Percentiles rank a stretch among this genome's conserved stretches.
Evolutionary conservation across 306 rosid species (phyloP).

Genomic region (Quercus ilex): DNA sequence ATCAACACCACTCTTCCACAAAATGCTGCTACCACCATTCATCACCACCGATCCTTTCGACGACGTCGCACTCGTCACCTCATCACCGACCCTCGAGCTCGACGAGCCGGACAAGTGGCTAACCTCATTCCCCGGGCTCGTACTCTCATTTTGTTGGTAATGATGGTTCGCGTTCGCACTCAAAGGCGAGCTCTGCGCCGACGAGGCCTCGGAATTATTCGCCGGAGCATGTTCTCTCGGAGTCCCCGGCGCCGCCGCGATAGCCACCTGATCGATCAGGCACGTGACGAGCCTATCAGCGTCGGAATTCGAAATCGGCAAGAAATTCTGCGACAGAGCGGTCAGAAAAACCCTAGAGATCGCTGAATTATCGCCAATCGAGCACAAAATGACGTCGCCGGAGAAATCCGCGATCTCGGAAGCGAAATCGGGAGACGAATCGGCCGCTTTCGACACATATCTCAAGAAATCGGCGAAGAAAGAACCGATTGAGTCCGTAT

Average conservation of each 20-base stretch:
- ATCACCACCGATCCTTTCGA: conserved; percentile 49
- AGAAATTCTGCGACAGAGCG: conserved; percentile 61
- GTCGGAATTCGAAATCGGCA: conserved; percentile 60
- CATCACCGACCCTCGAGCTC: conserved; percentile 51
- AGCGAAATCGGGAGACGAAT: conserved; percentile 65
- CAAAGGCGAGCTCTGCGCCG: conserved; percentile 83
- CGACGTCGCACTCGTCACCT: conserved; percentile 48
- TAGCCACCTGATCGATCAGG: conserved; percentile 59
- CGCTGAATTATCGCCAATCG: conserved; percentile 51
- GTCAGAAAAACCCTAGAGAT: conserved; percentile 65
- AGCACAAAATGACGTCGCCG: conserved; percentile 55
- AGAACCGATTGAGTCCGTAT: conserved; percentile 48
- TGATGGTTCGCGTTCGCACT: conserved; percentile 37
- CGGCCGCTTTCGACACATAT: conserved; percentile 53
- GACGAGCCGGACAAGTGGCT: conserved; percentile 64
- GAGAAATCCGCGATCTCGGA: conserved; percentile 52
- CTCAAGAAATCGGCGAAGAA: conserved; percentile 62
- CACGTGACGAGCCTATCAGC: conserved; percentile 51
- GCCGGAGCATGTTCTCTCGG: conserved; percentile 40
- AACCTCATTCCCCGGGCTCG: conserved; percentile 60
- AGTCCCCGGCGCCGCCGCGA: conserved; percentile 36
- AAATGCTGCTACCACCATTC: conserved; percentile 64
- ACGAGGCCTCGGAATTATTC: conserved; percentile 48
- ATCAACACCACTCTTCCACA: conserved; percentile 67
- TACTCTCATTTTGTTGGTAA: conserved; percentile 32